Base-by-base conservation (phyloP, 176 grass and related monocot genomes). In the Musa troglodytarum region DNA sequence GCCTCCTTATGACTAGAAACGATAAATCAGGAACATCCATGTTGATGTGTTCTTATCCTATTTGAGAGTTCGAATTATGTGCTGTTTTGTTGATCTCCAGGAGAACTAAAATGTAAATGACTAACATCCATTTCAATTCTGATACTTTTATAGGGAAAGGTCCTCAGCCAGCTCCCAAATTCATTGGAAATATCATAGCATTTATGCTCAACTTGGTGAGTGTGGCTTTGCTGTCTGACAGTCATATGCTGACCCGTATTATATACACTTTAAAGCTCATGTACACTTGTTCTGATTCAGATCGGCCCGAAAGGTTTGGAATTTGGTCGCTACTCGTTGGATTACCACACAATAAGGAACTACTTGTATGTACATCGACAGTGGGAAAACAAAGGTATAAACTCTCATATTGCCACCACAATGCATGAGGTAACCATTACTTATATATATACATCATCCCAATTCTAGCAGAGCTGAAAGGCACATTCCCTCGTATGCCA, bases 271-370 rank as follows among this genome's bases (percentile, higher is more conserved):
- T 12, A 22, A 78, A 67, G 28, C 50, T 73, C 28, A 75, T 72
- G 0, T 15, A 11, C 23, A 58, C 2, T 68, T 74, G 16, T 29
- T 19, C 19, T 77, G 11, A 53, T 77, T 63, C 85, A 96, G 93
- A 76, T 97, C 59, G 94, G 94, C 16, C 90, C 94, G 26, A 97
- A 97, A 80, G 93, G 90, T 61, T 84, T 97, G 72, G 93, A 93
- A 76, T 97, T 97, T 76, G 94, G 81, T 67, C 94, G 94, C n/a
- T 97, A 97, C 81, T 97, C 94, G 53, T 80, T 97, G 55, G 94
- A 97, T 66, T 93, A 97, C 34, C 93, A 97, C 71, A 97, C 93
- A 8, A 87, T 90, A 79, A 81, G 94, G 82, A 98, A 93, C 65
- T 98, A 91, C 78, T 84, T 98, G 26, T 82, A 93, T 73, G 90